Evolutionary conservation across 805 yeast genomes (phyloP).

Genomic region (fission yeast (Schizosaccharomyces pombe)): DNA sequence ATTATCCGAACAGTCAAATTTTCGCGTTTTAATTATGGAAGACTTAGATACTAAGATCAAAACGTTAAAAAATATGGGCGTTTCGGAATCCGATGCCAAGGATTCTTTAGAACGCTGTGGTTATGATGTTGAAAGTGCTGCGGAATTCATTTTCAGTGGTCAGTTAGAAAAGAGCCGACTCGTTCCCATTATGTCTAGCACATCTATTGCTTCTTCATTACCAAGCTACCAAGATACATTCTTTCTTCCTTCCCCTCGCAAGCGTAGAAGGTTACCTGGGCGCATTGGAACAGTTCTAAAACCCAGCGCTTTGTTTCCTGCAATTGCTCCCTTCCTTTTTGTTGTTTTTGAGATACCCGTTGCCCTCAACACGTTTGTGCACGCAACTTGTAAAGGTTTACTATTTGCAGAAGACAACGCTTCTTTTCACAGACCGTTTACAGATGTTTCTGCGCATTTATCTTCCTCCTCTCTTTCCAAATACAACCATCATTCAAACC

Average conservation of each 20-base stretch:
- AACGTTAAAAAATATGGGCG: background rate
- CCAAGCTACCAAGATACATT: slow-evolving; percentile 1
- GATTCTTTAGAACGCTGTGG: background rate
- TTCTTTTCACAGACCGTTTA: background rate
- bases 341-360: background rate
- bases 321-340: background rate
- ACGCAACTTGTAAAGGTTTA: background rate
- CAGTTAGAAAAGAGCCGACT: background rate
- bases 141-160: slow-evolving; percentile 1
- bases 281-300: background rate
- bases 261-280: background rate
- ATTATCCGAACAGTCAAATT: too few species aligned
- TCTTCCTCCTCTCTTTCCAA: background rate
- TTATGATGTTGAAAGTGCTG: background rate
- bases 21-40: too few species aligned
- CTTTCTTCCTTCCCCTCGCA: background rate
- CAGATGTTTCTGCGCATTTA: background rate
- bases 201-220: background rate
- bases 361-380: background rate
- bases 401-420: background rate
- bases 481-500: background rate
- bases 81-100: background rate
- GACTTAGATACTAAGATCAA: background rate
- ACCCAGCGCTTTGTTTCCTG: background rate
- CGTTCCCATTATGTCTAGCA: background rate